A percentile compares a stretch with the other conserved stretches of the same genome.
phyloP scores from a whole-genome alignment of 148 eudicot species.

The Amaranthus palmeri region DNA sequence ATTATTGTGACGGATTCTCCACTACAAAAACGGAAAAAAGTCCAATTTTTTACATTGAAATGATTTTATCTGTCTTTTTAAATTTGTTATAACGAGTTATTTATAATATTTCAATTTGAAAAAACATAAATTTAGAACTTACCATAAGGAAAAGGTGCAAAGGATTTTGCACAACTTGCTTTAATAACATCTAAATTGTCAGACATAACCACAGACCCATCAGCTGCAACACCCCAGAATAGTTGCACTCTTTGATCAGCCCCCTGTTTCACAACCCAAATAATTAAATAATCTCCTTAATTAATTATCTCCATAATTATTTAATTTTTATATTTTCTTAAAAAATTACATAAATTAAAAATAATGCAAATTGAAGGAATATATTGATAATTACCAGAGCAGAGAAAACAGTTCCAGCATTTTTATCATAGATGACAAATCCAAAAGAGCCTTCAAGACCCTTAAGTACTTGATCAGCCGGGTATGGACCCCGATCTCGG shows the following conservation, averaged over 20 bases:
- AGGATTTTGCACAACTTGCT: slow-evolving; percentile 79
- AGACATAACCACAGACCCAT: slow-evolving; percentile 74
- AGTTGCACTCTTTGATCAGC: slow-evolving; percentile 58
- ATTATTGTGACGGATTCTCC: too few species aligned
- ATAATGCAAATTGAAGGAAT: not conserved
- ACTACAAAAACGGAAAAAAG: too few species aligned
- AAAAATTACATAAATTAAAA: not conserved
- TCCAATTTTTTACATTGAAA: too few species aligned
- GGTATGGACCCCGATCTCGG: slow-evolving; percentile 87
- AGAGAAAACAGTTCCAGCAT: slow-evolving; percentile 61
- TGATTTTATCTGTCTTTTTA: too few species aligned
- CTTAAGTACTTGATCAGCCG: slow-evolving; percentile 72
- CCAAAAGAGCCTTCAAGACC: slow-evolving; percentile 86
- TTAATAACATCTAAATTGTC: slow-evolving; percentile 58
- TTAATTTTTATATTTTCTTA: not conserved
- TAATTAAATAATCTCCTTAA: slow-evolving; percentile 5
- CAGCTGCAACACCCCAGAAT: slow-evolving; percentile 78
- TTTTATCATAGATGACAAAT: slow-evolving; percentile 71
- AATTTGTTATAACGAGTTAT: too few species aligned
- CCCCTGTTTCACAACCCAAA: slow-evolving; percentile 36
- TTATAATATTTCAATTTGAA: not conserved
- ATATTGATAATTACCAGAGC: slow-evolving; percentile 40
- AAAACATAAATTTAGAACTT: not conserved
- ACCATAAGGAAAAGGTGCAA: slow-evolving; percentile 90
- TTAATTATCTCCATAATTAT: not conserved